These are phyloP conservation scores for Boechera divaricarpa DNA, from an alignment of 345 rosid genomes.

Conservation along the genomic window DNA sequence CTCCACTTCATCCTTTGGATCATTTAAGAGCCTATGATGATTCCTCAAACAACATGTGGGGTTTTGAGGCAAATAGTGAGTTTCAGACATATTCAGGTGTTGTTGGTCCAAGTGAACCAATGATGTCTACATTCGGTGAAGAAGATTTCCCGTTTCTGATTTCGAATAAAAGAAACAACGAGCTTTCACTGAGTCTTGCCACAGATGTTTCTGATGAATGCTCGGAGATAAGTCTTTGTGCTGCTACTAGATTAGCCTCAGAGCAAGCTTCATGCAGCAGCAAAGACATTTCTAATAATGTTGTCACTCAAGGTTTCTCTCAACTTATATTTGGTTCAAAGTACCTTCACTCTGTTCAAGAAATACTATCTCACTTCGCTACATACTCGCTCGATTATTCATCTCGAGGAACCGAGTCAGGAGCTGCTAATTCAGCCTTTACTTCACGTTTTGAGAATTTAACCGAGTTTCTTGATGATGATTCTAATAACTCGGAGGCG, in stretches of 20 bases:
- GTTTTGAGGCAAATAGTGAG: slow-evolving; percentile 39
- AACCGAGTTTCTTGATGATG: slow-evolving; percentile 45
- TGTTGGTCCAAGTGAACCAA: slow-evolving; percentile 54
- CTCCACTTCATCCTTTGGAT: slow-evolving; percentile 29
- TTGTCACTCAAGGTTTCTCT: slow-evolving; percentile 29
- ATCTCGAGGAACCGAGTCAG: slow-evolving; percentile 39
- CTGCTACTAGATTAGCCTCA: slow-evolving; percentile 49
- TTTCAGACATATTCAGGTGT: slow-evolving; percentile 52
- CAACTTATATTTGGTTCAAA: slow-evolving; percentile 64
- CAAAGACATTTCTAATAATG: slow-evolving; percentile 59
- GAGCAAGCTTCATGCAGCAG: slow-evolving; percentile 64
- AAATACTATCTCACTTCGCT: slow-evolving; percentile 82
- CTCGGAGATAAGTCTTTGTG: slow-evolving; percentile 56
- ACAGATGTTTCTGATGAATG: slow-evolving; percentile 62
- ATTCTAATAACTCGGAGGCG: slow-evolving; percentile 40
- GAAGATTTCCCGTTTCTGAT: slow-evolving; percentile 37
- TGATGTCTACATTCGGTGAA: slow-evolving; percentile 50
- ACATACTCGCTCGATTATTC: slow-evolving; percentile 64
- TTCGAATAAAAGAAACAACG: slow-evolving; percentile 56
- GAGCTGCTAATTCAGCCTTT: slow-evolving; percentile 36
- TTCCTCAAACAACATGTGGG: slow-evolving; percentile 45
- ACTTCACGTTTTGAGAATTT: slow-evolving; percentile 36
- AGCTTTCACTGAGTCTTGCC: slow-evolving; percentile 82
- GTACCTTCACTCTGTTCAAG: slow-evolving; percentile 78
- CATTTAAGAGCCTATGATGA: slow-evolving; percentile 39